Evolutionary conservation across 208 protist species (phyloP), one percentile per base, ranked within the genome.

Genomic region (Leishmania guyanensis): DNA sequence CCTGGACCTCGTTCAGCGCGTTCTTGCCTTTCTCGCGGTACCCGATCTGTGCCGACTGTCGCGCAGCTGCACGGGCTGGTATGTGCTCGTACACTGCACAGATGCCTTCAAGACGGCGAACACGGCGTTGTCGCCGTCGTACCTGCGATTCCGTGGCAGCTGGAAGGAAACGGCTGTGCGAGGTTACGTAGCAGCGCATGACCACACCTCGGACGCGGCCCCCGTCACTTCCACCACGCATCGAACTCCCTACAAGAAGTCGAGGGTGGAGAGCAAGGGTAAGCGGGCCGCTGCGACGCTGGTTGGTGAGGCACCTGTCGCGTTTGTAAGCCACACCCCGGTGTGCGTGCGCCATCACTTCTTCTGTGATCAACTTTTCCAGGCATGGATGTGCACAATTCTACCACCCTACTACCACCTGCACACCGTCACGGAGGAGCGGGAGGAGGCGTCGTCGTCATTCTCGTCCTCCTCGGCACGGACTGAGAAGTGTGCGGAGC

Each of bases 361-460:
- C 85, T 97, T 93, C 83, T 91, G 88, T 84, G 94, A 96, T 77
- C 84, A 93, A 10, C 88, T 97, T 65, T 97, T 97, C 80, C 94
- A 97, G 85, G 85, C 89, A 74, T 96, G 94, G 94, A 91, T 97
- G 90, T 97, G 94, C 88, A 96, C 91, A 53, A 94, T 95, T 75
- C 84, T 97, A 66, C 94, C 94, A 5, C 81, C 86, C 10, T 76
- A 93, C 78, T 96, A 97, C 75, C 89, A 94, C 81, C 86, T 97
- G 29, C 83, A 68, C 16, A 85, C 77, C 22, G 79, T 75, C 3
- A n/a, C 64, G 46, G 72, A 48, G 46, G 77, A 75, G 14, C 22
- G 29, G 53, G 29, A 71, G 46, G 64, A 79, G n/a, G 60, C 74
- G 2, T 36, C 74, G 53, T 17, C 74, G 36, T 46, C 74, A 36